Base-by-base conservation (phyloP, 2,329 filamentous ascomycete genomes). In the Coniosporium tulheliwenetii region DNA sequence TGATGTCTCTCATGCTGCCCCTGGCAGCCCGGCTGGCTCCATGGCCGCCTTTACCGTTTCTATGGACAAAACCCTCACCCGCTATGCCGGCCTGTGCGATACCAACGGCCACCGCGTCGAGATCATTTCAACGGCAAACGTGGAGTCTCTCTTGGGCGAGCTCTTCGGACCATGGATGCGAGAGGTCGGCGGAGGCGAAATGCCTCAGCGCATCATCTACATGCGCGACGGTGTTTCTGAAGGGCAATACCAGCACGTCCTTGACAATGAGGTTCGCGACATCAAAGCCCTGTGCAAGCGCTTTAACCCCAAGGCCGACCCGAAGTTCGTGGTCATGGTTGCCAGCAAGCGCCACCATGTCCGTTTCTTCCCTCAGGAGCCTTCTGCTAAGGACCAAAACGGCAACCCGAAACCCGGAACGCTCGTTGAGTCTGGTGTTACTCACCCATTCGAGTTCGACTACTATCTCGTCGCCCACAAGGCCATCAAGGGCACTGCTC, bases 331-430 rank as follows among this genome's bases (percentile, higher is more conserved):
- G 0, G 85, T 93, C 9, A 75, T 94, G 34, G 73, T 96, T 37
- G 87, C 84, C 1, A 87, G 84, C 1, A 98, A 98, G 70, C 81
- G 91, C 2, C 91, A 98, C 50, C 89, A 95, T 52, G 78, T 94
- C 40, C 82, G 91, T 12, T 86, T 94, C 58, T 96, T 96, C 65
- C 89, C 91, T 0, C 70, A 75, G 38, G 69, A 73, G 43, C 55
- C 48, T 8, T 45, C 43, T 2, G 60, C 66, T 10, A 70, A 63
- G 5, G 91, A 98, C 54, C 70, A 70, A 38, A 93, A 93, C 48
- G 73, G 69, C 31, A 98, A 96, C 53, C 73, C 86, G 1, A 59
- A 89, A 0, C 89, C 89, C 0, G 93, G 91, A 2, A 93, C 84
- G 0, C 57, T 98, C 1, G 79, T 98, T 5, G 89, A 96, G 60